Evolutionary conservation across 805 yeast genomes (phyloP).

Genomic region (Candida germanica): DNA sequence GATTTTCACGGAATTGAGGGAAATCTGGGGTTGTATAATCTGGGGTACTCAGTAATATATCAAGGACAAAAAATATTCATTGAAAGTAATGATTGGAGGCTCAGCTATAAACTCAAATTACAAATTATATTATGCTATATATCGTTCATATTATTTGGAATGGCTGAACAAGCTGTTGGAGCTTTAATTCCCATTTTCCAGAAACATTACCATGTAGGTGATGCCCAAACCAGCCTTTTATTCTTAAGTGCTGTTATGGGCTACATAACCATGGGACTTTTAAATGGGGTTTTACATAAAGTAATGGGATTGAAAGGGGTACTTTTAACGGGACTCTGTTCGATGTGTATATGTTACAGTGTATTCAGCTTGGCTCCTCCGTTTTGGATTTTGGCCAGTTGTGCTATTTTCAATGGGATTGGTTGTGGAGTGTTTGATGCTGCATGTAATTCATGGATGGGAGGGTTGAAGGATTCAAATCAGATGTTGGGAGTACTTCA

Average conservation of each 20-base stretch:
- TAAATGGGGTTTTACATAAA: slow-evolving; percentile 42
- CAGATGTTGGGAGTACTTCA: slow-evolving; percentile 51
- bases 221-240: slow-evolving; percentile 46
- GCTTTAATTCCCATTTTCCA: slow-evolving; percentile 54
- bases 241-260: slow-evolving; percentile 55
- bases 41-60: slow-evolving; percentile 18
- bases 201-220: slow-evolving; percentile 44
- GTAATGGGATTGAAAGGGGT: slow-evolving; percentile 49
- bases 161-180: slow-evolving; percentile 61
- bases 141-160: slow-evolving; percentile 48
- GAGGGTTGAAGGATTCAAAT: slow-evolving; percentile 44
- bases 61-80: slow-evolving; percentile 26
- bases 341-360: slow-evolving; percentile 37
- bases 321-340: slow-evolving; percentile 28
- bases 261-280: slow-evolving; percentile 50
- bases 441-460: slow-evolving; percentile 52
- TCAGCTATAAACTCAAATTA: slow-evolving; percentile 33
- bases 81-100: slow-evolving; percentile 39
- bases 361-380: slow-evolving; percentile 42
- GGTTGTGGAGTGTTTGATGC: slow-evolving; percentile 60
- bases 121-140: slow-evolving; percentile 42
- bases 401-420: slow-evolving; percentile 46
- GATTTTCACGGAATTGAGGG: too few relatives aligned
- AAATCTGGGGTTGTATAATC: too few relatives aligned
- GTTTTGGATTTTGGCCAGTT: slow-evolving; percentile 34